phyloP scores from a whole-genome alignment of 2,329 filamentous ascomycete species.

The Pseudogymnoascus sp. region DNA sequence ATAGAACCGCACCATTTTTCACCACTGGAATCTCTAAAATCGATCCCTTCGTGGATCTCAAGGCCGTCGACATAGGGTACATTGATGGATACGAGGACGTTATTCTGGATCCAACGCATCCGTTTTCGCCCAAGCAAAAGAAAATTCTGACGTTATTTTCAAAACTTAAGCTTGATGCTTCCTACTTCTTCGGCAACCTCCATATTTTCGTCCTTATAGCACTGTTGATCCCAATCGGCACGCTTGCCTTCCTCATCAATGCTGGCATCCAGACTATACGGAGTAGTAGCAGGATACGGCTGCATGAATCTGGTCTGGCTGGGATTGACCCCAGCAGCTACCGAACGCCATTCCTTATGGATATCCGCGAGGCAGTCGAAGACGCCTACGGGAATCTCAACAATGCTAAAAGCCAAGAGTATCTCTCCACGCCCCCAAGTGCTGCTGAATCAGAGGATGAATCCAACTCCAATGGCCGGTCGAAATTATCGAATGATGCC shows the following conservation, averaged over 20 bases:
- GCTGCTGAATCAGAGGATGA: background rate
- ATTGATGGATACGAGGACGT: constrained; percentile 66
- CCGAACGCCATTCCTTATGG: constrained; percentile 66
- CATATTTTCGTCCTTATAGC: background rate
- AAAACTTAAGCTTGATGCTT: constrained; percentile 40
- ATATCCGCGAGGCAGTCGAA: constrained; percentile 61
- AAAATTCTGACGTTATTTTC: constrained; percentile 20
- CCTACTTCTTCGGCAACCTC: constrained; percentile 49
- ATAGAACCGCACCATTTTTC: constrained; percentile 74
- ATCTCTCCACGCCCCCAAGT: constrained; percentile 43
- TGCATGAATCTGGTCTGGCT: constrained; percentile 65
- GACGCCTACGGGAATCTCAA: constrained; percentile 64
- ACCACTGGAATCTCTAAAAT: constrained; percentile 71
- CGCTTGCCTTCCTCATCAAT: constrained; percentile 66
- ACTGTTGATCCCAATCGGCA: constrained; percentile 55
- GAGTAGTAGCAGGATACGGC: constrained; percentile 65
- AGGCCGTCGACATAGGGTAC: constrained; percentile 65
- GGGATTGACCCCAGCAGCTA: constrained; percentile 65
- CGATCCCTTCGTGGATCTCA: constrained; percentile 67
- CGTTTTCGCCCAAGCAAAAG: constrained; percentile 41
- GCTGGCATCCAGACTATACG: constrained; percentile 68
- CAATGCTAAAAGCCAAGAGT: constrained; percentile 61
- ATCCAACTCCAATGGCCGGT: background rate
- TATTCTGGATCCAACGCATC: constrained; percentile 61
- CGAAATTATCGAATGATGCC: background rate